phyloP scores from a whole-genome alignment of 2,329 filamentous ascomycete species.

The Phyllosticta paracitricarpa region DNA sequence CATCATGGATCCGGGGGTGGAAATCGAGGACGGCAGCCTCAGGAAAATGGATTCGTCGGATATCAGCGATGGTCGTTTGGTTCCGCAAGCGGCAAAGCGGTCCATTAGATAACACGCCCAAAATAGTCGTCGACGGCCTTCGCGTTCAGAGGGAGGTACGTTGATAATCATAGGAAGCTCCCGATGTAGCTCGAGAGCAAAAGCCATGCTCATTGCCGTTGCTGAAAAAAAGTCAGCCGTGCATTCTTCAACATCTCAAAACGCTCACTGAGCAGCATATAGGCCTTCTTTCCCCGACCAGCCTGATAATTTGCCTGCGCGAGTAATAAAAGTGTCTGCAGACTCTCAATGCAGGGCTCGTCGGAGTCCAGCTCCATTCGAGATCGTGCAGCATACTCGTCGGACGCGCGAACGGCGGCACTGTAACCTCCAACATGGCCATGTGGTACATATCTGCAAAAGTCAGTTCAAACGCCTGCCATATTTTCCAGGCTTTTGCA shows the following conservation, averaged over 20 bases:
- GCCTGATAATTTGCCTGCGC: constrained; percentile 66
- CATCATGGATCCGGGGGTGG: constrained; percentile 49
- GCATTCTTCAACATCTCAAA: neutral
- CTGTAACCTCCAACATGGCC: constrained; percentile 46
- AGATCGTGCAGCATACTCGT: constrained; percentile 63
- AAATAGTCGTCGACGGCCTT: constrained; percentile 70
- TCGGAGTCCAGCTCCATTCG: constrained; percentile 65
- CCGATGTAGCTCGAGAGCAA: constrained; percentile 70
- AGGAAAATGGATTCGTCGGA: constrained; percentile 67
- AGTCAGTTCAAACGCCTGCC: neutral
- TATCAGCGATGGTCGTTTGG: constrained; percentile 70
- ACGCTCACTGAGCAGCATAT: constrained; percentile 66
- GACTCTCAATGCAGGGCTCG: constrained; percentile 66
- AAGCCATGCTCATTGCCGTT: constrained; percentile 69
- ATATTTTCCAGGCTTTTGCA: neutral
- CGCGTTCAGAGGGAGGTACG: constrained; percentile 58
- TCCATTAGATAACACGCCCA: constrained; percentile 86
- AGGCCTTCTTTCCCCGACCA: constrained; percentile 74
- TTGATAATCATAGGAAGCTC: constrained; percentile 57
- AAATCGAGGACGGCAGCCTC: constrained; percentile 64
- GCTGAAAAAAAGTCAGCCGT: constrained; percentile 37
- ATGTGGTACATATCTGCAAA: constrained; percentile 54
- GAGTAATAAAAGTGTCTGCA: constrained; percentile 68
- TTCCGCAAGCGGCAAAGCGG: constrained; percentile 71
- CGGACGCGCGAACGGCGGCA: constrained; percentile 56